Conservation (phyloP, 1,139 yeast genomes). For the Zygosaccharomyces pseudobailii region DNA sequence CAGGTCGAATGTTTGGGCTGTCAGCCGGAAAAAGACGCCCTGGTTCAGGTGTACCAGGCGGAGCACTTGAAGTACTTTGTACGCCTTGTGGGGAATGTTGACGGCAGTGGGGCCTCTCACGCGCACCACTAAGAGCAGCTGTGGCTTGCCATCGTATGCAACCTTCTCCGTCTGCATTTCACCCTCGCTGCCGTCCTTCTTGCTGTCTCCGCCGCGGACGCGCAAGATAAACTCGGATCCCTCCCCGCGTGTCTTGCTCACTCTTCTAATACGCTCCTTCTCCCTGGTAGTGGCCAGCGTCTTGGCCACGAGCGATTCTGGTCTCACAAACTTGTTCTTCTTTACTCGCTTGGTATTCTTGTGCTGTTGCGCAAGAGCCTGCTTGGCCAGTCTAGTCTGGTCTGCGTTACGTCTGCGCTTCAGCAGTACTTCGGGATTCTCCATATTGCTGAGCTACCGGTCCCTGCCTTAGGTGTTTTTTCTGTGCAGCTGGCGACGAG, state of each 20-base stretch:
- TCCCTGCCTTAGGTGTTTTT: no score
- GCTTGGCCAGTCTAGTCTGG: slow-evolving; percentile 61
- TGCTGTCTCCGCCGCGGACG: slow-evolving; percentile 12
- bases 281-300: slow-evolving; percentile 63
- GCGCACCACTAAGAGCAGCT: slow-evolving; percentile 61
- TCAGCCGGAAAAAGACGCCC: slow-evolving; percentile 67
- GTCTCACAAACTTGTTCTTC: slow-evolving; percentile 57
- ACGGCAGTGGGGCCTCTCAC: slow-evolving; percentile 58
- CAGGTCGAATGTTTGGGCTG: slow-evolving; percentile 51
- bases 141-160: slow-evolving; percentile 40
- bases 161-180: slow-evolving; percentile 36
- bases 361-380: slow-evolving; percentile 39
- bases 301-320: slow-evolving; percentile 66
- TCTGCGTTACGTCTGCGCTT: slow-evolving; percentile 77
- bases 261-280: slow-evolving; percentile 58
- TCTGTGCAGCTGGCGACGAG: neutral
- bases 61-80: slow-evolving; percentile 51
- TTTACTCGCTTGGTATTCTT: slow-evolving; percentile 41
- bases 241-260: slow-evolving; percentile 45
- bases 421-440: slow-evolving; percentile 67
- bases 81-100: slow-evolving; percentile 62
- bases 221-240: slow-evolving; percentile 29
- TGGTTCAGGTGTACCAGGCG: slow-evolving; percentile 56
- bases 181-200: slow-evolving; percentile 31
- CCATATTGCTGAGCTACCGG: neutral